Evolutionary conservation across 371 early-diverging fungal genomes (phyloP).

Genomic region (Phascolomyces articulosus): DNA sequence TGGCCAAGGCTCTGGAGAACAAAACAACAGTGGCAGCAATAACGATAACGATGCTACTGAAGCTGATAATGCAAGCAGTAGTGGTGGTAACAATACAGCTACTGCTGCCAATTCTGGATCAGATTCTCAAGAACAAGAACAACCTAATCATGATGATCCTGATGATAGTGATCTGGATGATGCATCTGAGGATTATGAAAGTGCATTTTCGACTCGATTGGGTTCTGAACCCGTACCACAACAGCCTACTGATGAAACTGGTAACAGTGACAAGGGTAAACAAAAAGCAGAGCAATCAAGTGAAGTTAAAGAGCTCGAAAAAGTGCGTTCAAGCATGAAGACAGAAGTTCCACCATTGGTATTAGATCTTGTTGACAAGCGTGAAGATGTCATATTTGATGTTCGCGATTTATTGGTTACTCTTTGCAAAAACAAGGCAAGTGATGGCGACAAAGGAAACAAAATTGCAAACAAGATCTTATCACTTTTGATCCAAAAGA

Average conservation of each 20-base stretch:
- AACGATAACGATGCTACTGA: background rate
- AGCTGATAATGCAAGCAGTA: background rate
- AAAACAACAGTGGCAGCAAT: background rate
- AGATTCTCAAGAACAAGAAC: background rate
- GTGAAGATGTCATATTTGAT: conserved; percentile 71
- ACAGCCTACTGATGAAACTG: conserved; percentile 1
- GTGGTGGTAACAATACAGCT: conserved; percentile 9
- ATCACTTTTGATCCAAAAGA: conserved; percentile 25
- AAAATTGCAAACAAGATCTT: conserved; percentile 49
- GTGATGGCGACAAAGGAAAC: conserved; percentile 20
- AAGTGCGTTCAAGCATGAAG: conserved; percentile 54
- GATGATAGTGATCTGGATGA: conserved; percentile 11
- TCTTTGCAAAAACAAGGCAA: conserved; percentile 41
- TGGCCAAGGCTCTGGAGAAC: conserved; percentile 5
- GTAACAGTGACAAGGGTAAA: conserved; percentile 27
- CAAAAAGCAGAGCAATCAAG: conserved; percentile 37
- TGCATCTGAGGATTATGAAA: conserved; percentile 5
- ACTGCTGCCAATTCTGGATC: conserved; percentile 12
- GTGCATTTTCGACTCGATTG: background rate
- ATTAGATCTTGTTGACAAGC: conserved; percentile 64
- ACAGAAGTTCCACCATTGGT: conserved; percentile 51
- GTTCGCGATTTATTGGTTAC: conserved; percentile 69
- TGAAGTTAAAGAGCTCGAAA: conserved; percentile 46
- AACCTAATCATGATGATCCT: background rate
- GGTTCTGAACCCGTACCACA: background rate